Evolutionary conservation across 495 filamentous ascomycete species (phyloP).

Genomic region (Pseudevernia furfuracea): DNA sequence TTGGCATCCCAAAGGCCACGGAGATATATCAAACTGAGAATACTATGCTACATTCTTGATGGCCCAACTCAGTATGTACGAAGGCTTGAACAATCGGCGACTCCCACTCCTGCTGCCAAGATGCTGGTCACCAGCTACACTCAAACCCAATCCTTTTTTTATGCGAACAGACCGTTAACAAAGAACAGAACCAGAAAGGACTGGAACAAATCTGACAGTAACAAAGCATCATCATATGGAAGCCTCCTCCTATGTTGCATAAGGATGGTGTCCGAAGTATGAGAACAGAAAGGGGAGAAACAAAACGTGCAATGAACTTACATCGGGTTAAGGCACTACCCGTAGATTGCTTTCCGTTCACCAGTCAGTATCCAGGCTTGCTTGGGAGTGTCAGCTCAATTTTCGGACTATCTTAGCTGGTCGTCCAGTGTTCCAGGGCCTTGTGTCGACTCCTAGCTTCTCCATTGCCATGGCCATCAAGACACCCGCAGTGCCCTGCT

Average conservation of each 20-base stretch:
- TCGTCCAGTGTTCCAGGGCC: neutral
- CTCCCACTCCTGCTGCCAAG: neutral
- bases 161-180: neutral
- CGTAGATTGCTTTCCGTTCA: too few species aligned
- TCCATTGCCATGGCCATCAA: neutral
- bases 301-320: neutral
- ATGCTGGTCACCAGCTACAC: neutral
- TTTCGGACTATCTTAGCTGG: neutral
- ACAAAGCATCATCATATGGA: neutral
- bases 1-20: neutral
- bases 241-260: neutral
- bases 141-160: neutral
- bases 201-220: neutral
- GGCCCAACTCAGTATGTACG: neutral
- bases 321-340: too few species aligned
- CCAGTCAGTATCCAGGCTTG: neutral
- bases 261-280: neutral
- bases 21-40: neutral
- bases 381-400: too few species aligned
- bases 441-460: neutral
- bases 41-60: neutral
- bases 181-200: neutral
- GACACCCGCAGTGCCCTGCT: neutral
- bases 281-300: neutral
- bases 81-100: neutral